Evolutionary conservation across 2,329 filamentous ascomycete genomes (phyloP), one percentile per base, ranked within the genome.

Genomic region (Fusarium bactridioides): DNA sequence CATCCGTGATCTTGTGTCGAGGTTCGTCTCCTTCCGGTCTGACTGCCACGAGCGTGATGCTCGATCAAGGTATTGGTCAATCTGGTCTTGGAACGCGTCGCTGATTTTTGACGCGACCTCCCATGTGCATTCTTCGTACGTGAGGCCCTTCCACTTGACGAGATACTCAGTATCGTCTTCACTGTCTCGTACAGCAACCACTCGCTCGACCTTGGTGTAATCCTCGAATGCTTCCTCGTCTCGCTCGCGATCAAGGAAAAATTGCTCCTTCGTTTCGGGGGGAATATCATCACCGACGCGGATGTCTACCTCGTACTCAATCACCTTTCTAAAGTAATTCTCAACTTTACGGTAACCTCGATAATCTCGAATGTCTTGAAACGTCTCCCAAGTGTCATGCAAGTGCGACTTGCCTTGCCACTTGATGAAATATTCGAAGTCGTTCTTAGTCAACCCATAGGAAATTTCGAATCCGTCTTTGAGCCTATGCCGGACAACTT

Each of bases 371-470:
- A 98, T 88, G 25, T 86, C 88, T 61, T 93, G 91, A 66, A 92
- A 91, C 0, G 91, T 91, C 82, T 98, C 95, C 95, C 96, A 99
- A 0, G 94, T 97, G 63, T 97, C 93, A 84, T 99, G 96, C 76
- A 97, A 91, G 80, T 99, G 94, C 16, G 96, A 97, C 82, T 94
- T 94, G 74, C 92, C 94, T 82, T 98, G 94, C 96, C 97, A 99
- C 84, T 99, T 99, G 82, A 99, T 94, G 82, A 92, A 89, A 76
- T 87, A 99, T 78, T 98, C 94, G 76, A 96, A 98, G 79, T 98
- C 93, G 59, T 94, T 89, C 74, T 88, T 86, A 29, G 82, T 86
- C 4, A 86, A 80, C 53, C 93, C 91, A 61, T 85, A 84, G 19
- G 86, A 82, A 64, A 90, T 81, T 69, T 89, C 89, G 51, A 88